Conservation (phyloP, 257 asterid genomes). For the Scutellaria barbata region DNA sequence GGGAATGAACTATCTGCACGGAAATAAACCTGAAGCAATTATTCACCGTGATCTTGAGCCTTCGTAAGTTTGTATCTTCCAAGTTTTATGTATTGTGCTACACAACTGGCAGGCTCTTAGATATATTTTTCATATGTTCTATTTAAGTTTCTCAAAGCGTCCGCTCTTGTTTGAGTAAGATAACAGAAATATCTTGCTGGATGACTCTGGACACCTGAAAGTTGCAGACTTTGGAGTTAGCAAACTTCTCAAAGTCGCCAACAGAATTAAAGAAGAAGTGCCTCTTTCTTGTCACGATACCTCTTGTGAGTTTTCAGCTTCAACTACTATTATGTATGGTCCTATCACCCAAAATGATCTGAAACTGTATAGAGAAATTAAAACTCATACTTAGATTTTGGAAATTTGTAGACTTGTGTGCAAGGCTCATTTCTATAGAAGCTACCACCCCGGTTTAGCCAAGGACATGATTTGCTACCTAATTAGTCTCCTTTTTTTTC, state of each 20-base stretch:
- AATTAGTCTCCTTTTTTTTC: not conserved
- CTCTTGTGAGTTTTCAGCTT: conserved; percentile 69
- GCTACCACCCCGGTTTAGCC: not conserved
- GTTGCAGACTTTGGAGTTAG: conserved; percentile 98
- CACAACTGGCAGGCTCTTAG: not conserved
- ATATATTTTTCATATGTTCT: conserved; percentile 3
- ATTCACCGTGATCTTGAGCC: conserved; percentile 97
- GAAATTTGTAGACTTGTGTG: not conserved
- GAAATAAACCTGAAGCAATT: conserved; percentile 77
- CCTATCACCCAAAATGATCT: not conserved
- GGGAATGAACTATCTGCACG: conserved; percentile 96
- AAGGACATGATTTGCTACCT: not conserved
- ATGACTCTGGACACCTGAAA: conserved; percentile 94
- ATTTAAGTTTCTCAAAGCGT: conserved; percentile 32
- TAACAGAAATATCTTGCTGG: conserved; percentile 90
- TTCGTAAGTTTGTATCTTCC: conserved; percentile 63
- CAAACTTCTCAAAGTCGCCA: conserved; percentile 81
- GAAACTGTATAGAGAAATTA: not conserved
- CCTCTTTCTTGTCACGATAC: conserved; percentile 57
- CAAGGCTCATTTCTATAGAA: not conserved
- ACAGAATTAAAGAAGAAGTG: conserved; percentile 70
- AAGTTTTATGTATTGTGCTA: conserved; percentile 20
- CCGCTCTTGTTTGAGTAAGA: conserved; percentile 33
- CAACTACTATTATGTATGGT: not conserved
- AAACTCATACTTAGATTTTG: not conserved